Percentiles rank a stretch among this genome's conserved stretches.
Conservation (phyloP, 2,329 filamentous ascomycete species). For the Fusarium tupiense region DNA sequence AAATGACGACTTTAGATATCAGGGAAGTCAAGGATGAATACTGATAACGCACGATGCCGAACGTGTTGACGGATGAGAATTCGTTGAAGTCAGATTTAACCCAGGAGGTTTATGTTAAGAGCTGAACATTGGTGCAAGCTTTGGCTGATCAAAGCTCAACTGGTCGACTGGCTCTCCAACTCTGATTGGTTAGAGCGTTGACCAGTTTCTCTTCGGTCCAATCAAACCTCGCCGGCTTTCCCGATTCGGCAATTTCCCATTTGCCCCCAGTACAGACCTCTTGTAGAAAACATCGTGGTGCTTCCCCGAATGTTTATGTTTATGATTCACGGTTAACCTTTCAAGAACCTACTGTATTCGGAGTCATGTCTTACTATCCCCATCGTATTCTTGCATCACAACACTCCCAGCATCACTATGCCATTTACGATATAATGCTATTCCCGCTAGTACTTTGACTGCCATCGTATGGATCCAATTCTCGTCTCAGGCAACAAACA, state of each 20-base stretch:
- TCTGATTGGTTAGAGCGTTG: background rate
- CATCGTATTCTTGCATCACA: background rate
- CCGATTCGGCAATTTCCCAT: background rate
- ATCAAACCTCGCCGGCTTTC: background rate
- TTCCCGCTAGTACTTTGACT: background rate
- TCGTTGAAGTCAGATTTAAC: too few species aligned
- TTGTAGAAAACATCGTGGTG: background rate
- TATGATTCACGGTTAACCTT: too few species aligned
- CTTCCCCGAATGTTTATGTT: background rate
- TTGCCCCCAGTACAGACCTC: background rate
- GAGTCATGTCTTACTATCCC: background rate
- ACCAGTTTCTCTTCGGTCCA: background rate
- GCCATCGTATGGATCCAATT: background rate
- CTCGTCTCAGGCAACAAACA: background rate
- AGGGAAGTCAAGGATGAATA: too few species aligned
- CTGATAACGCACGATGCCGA: too few species aligned
- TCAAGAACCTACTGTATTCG: fast-evolving
- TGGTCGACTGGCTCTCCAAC: background rate
- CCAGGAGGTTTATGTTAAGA: too few species aligned
- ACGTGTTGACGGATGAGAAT: too few species aligned
- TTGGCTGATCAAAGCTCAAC: too few species aligned
- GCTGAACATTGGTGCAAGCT: too few species aligned
- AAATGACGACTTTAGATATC: too few species aligned
- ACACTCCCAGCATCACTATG: background rate
- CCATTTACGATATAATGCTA: background rate